Evolutionary conservation across 106 monocot genomes (phyloP).

Genomic region (Dendrobium nobile): DNA sequence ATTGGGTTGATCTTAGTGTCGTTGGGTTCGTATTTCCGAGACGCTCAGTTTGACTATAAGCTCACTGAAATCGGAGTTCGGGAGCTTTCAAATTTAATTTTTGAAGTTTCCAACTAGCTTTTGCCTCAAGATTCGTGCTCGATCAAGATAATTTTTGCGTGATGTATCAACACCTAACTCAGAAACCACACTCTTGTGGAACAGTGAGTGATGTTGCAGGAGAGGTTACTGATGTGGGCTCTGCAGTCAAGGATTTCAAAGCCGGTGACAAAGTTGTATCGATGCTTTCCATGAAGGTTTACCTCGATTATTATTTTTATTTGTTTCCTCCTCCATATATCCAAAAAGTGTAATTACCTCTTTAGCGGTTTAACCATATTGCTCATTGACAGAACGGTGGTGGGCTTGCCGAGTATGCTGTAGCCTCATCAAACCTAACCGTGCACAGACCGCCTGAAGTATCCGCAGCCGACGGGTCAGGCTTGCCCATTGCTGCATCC

Average conservation of each 20-base stretch:
- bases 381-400: slow-evolving; percentile 29
- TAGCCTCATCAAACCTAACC: slow-evolving; percentile 15
- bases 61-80: too few species aligned
- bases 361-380: too few species aligned
- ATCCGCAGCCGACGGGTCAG: slow-evolving; percentile 36
- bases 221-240: not conserved
- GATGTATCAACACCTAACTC: too few species aligned
- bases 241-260: slow-evolving; percentile 2
- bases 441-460: slow-evolving; percentile 37
- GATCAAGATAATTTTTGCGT: too few species aligned
- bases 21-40: too few species aligned
- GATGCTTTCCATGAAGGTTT: not conserved
- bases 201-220: slow-evolving; percentile 9
- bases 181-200: not conserved
- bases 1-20: too few species aligned
- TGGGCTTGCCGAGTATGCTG: slow-evolving; percentile 52
- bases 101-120: too few species aligned
- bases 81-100: too few species aligned
- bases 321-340: not conserved
- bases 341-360: too few species aligned
- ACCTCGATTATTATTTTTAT: not conserved
- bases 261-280: slow-evolving; percentile 11
- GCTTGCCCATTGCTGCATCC: slow-evolving; percentile 34
- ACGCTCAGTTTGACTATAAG: too few species aligned
- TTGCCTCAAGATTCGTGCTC: too few species aligned